Base-by-base conservation (phyloP, 2,329 filamentous ascomycete genomes). In the Ascochyta lentis region DNA sequence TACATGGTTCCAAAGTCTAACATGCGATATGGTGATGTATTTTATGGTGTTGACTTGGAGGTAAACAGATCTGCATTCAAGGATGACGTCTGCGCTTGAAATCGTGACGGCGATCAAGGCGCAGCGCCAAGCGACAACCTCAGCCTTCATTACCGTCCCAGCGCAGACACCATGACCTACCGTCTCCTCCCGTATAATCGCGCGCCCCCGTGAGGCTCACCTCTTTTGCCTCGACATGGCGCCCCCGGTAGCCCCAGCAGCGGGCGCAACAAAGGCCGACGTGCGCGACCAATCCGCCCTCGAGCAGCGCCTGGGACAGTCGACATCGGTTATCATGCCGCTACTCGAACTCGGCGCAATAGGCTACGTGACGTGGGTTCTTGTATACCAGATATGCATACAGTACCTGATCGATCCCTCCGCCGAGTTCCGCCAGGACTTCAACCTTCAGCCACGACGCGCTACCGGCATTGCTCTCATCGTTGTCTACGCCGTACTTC, bases 331-430 rank as follows among this genome's bases (percentile, higher is more conserved):
- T 55, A 76, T 89, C 52, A 86, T 96, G 53, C 92, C 92, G 4
- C 64, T 87, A 35, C 71, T 94, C 46, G 83, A 96, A 37, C 75
- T 86, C 31, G 87, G 82, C 27, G 80, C 85, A 34, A 82, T 91
- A 58, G 86, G 81, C 34, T 92, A 91, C 74, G 85, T 85, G 19
- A 89, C 86, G 31, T 96, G 89, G 77, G 86, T 87, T 13, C 74
- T 92, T 44, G 85, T 90, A 44, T 86, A 83, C 59, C 58, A 58
- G 45, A 56, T 58, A 54, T 52, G 68, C 91, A 90, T 94, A 63
- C 79, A 89, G 65, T 93, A 91, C 71, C 83, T 96, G 41, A 79
- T 92, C 58, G 74, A 79, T 50, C 80, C 82, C 23, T 70, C 77
- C 45, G 47, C 54, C 13, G 47, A 60, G 8, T 26, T 69, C 9